Evolutionary conservation across 2,329 filamentous ascomycete species (phyloP), one percentile per base, ranked within the genome.

Genomic region (Pseudogymnoascus sp.): DNA sequence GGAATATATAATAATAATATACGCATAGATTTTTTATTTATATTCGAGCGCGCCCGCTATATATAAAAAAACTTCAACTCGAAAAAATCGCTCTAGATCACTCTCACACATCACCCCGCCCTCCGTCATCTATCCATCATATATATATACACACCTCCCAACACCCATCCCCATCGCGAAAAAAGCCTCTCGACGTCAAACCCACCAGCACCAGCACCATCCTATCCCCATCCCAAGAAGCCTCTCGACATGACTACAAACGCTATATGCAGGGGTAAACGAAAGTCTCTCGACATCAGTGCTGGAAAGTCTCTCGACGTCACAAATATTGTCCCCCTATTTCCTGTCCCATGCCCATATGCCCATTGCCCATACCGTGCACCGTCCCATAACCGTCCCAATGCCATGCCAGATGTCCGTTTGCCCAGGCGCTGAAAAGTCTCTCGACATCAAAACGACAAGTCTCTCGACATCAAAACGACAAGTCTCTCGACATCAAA

Each of bases 381-480:
- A 57, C 54, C 33, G 28, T n/a, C 54, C 33, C 33, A 58, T 16
- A 58, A 58, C 43, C 43, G 25, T 30, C 43, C 43, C 25, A 50
- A 50, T 50, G 43, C 43, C 25, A 50, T 30, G 16, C 22, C 22
- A 25, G 22, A 25, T 50, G 43, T 50, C 43, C 43, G n/a, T 50
- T 50, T 50, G 43, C 43, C 43, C 43, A 30, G 25, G 43, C 43
- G 43, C 43, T 16, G 43, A 33, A 33, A 54, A 58, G 54, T 58
- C 54, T 58, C 54, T 58, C 54, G 54, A 58, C 54, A 58, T 58
- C 54, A 58, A 58, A 35, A 58, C 54, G 28, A 35, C n/a, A 25
- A 58, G 54, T 58, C 54, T 58, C 54, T 58, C 54, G 54, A 57
- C 54, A 58, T 58, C 54, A 58, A 58, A 36, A 58, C 54, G 6